A percentile compares a stretch with the other conserved stretches of the same genome.
Evolutionary conservation across 2,329 filamentous ascomycete genomes (phyloP).

Genomic region (Beauveria asiatica): DNA sequence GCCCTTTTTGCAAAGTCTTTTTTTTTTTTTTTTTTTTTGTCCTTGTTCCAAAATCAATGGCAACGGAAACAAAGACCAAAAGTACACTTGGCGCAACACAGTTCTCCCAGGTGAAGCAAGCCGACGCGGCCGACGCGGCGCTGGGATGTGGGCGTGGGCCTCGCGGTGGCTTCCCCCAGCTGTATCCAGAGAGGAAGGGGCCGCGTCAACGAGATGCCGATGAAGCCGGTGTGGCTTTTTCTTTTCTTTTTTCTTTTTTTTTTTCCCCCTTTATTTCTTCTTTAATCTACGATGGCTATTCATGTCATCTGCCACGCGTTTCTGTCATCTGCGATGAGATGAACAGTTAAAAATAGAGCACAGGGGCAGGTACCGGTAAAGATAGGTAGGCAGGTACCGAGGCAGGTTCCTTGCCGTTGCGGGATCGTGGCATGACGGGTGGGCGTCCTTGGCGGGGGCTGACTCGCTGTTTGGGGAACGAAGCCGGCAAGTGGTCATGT

Average conservation of each 20-base stretch:
- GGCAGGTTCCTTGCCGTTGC: too few relatives aligned
- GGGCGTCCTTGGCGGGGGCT: too few relatives aligned
- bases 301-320: neutral
- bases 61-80: neutral
- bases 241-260: neutral
- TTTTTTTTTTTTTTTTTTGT: too few relatives aligned
- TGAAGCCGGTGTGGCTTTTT: neutral
- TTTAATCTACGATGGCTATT: too few relatives aligned
- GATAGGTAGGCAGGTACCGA: too few relatives aligned
- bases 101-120: neutral
- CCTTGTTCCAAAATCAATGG: neutral
- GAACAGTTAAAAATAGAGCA: too few relatives aligned
- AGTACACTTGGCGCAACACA: neutral
- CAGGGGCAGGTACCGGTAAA: too few relatives aligned
- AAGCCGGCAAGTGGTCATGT: too few relatives aligned
- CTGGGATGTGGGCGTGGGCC: neutral
- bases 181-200: neutral
- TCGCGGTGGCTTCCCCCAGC: neutral
- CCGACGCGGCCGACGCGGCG: neutral
- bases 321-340: neutral
- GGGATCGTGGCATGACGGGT: too few relatives aligned
- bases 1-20: too few relatives aligned
- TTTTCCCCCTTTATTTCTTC: neutral
- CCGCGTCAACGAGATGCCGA: constrained; percentile 2
- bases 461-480: too few relatives aligned